Evolutionary conservation across 441 rosid genomes (phyloP).

Genomic region (Gossypium lobatum): DNA sequence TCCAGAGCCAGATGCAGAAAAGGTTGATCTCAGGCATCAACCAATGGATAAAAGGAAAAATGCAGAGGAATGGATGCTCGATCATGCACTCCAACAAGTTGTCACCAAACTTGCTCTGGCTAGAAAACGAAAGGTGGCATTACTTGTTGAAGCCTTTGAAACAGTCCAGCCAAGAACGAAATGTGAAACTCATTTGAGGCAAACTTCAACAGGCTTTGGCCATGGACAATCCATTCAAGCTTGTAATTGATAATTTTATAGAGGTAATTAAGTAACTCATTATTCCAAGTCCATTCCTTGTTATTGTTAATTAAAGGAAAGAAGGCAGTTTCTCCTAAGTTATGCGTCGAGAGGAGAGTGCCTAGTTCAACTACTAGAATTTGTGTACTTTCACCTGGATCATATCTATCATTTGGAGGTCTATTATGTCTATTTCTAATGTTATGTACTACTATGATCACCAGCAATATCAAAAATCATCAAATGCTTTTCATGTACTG

Average conservation of each 20-base stretch:
- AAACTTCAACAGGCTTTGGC: slow-evolving; percentile 36
- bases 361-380: not conserved
- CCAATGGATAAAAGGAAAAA: slow-evolving; percentile 50
- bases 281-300: not conserved
- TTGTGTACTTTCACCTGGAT: slow-evolving; percentile 10
- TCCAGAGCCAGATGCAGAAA: slow-evolving; percentile 47
- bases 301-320: not conserved
- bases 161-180: slow-evolving; percentile 48
- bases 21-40: slow-evolving; percentile 61
- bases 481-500: not conserved
- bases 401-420: not conserved
- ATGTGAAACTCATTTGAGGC: slow-evolving; percentile 29
- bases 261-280: slow-evolving; percentile 22
- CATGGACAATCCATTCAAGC: slow-evolving; percentile 63
- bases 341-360: not conserved
- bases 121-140: slow-evolving; percentile 59
- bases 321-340: slow-evolving; percentile 15
- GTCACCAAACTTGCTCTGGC: slow-evolving; percentile 59
- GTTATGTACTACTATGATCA: slow-evolving; percentile 5
- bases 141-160: slow-evolving; percentile 69
- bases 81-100: slow-evolving; percentile 52
- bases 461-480: not conserved
- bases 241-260: slow-evolving; percentile 44
- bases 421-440: not conserved
- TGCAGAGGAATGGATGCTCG: slow-evolving; percentile 68